phyloP scores from a whole-genome alignment of 345 rosid species.

The Cardiospermum halicacabum region DNA sequence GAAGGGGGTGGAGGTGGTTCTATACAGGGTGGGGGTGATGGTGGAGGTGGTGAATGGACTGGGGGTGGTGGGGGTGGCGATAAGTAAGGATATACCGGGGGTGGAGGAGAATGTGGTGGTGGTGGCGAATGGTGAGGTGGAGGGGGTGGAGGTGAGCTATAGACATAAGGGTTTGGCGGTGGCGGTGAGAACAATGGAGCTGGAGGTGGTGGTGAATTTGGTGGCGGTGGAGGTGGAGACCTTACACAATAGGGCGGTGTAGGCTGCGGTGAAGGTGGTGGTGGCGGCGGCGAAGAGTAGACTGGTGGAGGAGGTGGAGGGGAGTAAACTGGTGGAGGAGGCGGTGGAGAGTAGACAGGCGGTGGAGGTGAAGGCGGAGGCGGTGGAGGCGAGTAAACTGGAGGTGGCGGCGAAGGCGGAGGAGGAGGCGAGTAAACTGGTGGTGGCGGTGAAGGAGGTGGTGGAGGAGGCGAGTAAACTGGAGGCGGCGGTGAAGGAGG shows the following conservation, averaged over 20 bases:
- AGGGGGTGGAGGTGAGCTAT: conserved; percentile 44
- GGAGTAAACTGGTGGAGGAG: conserved; percentile 28
- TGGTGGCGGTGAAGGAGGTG: conserved; percentile 34
- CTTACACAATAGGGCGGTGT: conserved; percentile 26
- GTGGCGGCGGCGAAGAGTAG: conserved; percentile 22
- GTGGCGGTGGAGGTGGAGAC: conserved; percentile 34
- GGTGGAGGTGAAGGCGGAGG: conserved; percentile 42
- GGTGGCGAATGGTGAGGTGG: conserved; percentile 28
- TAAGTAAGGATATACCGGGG: conserved; percentile 36
- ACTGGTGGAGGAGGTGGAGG: conserved; percentile 19
- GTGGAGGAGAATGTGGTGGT: conserved; percentile 42
- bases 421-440: conserved; percentile 43
- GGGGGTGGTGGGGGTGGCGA: conserved; percentile 60
- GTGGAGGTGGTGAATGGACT: conserved; percentile 42
- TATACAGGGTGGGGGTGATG: conserved; percentile 52
- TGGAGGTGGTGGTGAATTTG: conserved; percentile 31
- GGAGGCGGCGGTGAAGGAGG: conserved; percentile 41
- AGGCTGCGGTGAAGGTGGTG: conserved; percentile 17
- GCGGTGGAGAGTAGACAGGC: conserved; percentile 29
- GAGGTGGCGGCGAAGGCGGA: conserved; percentile 28
- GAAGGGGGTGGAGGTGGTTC: conserved; percentile 65
- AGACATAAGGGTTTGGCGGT: conserved; percentile 35
- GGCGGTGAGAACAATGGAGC: conserved; percentile 36
- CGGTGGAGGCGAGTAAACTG: conserved; percentile 16
- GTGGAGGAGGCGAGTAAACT: conserved; percentile 27